Conservation (phyloP, 805 yeast species). For the Nakazawaea holstii region DNA sequence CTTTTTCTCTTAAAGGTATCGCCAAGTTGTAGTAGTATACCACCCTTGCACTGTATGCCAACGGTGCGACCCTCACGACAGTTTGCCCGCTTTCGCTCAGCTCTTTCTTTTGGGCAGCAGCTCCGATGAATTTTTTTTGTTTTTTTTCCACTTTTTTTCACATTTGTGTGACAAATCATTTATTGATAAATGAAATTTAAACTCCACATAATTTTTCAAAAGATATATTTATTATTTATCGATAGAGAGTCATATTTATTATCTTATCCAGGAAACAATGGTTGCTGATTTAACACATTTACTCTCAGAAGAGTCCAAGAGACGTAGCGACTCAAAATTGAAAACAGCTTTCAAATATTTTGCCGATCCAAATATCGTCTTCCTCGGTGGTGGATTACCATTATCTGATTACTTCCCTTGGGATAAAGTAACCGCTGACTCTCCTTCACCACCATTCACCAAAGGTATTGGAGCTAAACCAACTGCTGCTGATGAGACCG, state of each 20-base stretch:
- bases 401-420: slow-evolving; percentile 89
- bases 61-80: background rate
- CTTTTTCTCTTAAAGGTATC: background rate
- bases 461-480: slow-evolving; percentile 71
- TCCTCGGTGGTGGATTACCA: slow-evolving; percentile 95
- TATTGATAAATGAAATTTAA: background rate
- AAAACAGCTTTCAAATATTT: slow-evolving; percentile 80
- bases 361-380: slow-evolving; percentile 69
- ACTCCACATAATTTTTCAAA: background rate
- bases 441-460: slow-evolving; percentile 77
- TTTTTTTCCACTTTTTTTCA: background rate
- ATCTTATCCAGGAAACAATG: background rate
- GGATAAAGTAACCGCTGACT: slow-evolving; percentile 61
- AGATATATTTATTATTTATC: too few species aligned
- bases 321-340: slow-evolving; percentile 74
- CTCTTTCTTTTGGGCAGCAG: too few species aligned
- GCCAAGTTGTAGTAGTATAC: background rate
- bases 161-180: background rate
- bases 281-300: slow-evolving; percentile 59
- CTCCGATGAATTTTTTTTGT: too few species aligned
- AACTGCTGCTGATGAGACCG: slow-evolving; percentile 26
- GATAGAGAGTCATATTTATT: too few species aligned
- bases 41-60: background rate
- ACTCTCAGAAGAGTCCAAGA: slow-evolving; percentile 70
- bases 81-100: background rate